Evolutionary conservation across 2,329 filamentous ascomycete genomes (phyloP).

Genomic region (Aspergillus quadricinctus): DNA sequence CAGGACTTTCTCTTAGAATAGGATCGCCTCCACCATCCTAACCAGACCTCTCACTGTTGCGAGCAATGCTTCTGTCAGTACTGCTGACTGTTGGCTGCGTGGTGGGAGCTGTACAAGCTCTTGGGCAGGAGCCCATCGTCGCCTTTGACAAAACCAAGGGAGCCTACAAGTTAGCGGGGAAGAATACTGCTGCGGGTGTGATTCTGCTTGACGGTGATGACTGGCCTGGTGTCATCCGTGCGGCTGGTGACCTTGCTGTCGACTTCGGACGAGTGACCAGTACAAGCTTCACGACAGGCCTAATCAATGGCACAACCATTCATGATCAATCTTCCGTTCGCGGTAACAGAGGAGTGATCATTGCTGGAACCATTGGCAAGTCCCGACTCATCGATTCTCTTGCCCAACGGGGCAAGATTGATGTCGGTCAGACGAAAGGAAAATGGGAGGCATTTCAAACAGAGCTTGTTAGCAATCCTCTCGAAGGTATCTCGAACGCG

Average conservation of each 20-base stretch:
- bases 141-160: neutral
- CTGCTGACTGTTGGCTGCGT: neutral
- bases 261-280: constrained; percentile 71
- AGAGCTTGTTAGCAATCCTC: constrained; percentile 54
- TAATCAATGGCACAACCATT: constrained; percentile 50
- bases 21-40: neutral
- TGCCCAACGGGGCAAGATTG: constrained; percentile 52
- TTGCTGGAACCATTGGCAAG: constrained; percentile 64
- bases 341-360: constrained; percentile 53
- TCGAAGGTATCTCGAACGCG: constrained; percentile 54
- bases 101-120: neutral
- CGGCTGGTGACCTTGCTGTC: constrained; percentile 61
- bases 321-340: constrained; percentile 1
- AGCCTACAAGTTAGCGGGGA: neutral
- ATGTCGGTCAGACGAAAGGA: constrained; percentile 54
- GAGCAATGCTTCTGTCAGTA: neutral
- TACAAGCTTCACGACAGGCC: constrained; percentile 52
- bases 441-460: constrained; percentile 68
- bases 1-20: neutral
- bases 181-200: neutral
- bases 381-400: constrained; percentile 59
- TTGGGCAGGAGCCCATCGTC: constrained; percentile 1
- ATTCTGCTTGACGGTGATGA: constrained; percentile 57
- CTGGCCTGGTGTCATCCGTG: constrained; percentile 65
- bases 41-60: neutral